phyloP scores from a whole-genome alignment of 2,329 filamentous ascomycete species.

The Diaporthe ilicicola region DNA sequence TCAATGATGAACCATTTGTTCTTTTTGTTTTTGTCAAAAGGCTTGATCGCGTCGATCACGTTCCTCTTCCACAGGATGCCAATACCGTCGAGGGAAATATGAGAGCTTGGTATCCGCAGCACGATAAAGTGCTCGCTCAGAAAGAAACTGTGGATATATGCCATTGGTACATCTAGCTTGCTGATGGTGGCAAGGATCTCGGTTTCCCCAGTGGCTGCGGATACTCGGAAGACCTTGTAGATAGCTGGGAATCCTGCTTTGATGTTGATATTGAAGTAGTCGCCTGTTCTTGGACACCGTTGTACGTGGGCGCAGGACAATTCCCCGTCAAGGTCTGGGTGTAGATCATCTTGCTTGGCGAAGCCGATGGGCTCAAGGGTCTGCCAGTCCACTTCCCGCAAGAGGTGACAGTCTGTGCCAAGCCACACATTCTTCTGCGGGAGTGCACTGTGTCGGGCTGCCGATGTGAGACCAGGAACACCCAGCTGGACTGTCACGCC shows the following conservation, averaged over 20 bases:
- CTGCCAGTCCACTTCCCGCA: conserved; percentile 72
- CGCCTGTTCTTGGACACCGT: conserved; percentile 75
- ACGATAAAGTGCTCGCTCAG: conserved; percentile 76
- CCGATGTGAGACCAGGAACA: not conserved
- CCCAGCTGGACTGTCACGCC: conserved; percentile 67
- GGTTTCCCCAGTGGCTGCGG: conserved; percentile 69
- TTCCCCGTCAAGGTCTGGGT: conserved; percentile 73
- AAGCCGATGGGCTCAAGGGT: conserved; percentile 77
- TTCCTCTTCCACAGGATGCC: conserved; percentile 72
- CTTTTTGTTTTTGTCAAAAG: conserved; percentile 64
- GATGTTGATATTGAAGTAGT: conserved; percentile 86
- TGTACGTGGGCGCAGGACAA: conserved; percentile 77
- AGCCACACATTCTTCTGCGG: conserved; percentile 57
- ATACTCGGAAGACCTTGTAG: conserved; percentile 76
- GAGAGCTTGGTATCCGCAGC: conserved; percentile 75
- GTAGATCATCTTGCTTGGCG: conserved; percentile 67
- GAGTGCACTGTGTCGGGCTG: not conserved
- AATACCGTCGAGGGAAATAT: conserved; percentile 65
- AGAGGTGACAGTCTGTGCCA: conserved; percentile 54
- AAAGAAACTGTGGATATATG: conserved; percentile 87
- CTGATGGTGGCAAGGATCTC: conserved; percentile 75
- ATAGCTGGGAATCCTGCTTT: conserved; percentile 62
- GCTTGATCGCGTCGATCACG: conserved; percentile 71
- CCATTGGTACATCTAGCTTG: conserved; percentile 57
- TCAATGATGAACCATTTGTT: conserved; percentile 81